Percentiles rank a stretch among this genome's conserved stretches.
Evolutionary conservation across 2,329 filamentous ascomycete species (phyloP).

Genomic region (Fusarium odoratissimum): DNA sequence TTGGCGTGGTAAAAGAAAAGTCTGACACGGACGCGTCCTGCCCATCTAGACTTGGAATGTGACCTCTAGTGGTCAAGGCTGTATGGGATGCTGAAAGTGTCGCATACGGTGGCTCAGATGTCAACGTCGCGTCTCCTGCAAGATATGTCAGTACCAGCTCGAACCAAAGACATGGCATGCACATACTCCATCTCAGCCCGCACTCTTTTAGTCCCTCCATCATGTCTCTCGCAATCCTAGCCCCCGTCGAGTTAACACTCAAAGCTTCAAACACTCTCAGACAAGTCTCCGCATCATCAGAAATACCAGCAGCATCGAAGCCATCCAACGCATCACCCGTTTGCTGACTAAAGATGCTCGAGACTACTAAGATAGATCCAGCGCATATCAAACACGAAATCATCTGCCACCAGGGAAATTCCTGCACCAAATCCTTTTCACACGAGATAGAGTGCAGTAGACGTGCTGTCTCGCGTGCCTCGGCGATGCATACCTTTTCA

Average conservation of each 20-base stretch:
- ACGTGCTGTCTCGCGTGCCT: not conserved
- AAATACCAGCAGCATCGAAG: not conserved
- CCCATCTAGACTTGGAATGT: not conserved
- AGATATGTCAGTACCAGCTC: accelerated
- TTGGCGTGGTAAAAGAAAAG: not conserved
- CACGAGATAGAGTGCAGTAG: not conserved
- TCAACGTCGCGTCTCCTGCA: not conserved
- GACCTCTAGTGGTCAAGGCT: not conserved
- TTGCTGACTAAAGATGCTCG: not conserved
- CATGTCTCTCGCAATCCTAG: not conserved
- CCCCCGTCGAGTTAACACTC: not conserved
- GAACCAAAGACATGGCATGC: not conserved
- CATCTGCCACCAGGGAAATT: not conserved
- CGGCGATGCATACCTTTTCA: not conserved
- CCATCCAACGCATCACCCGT: not conserved
- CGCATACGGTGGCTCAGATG: accelerated
- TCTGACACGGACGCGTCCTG: not conserved
- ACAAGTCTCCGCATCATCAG: not conserved
- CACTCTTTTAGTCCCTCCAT: not conserved
- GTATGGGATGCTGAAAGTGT: not conserved
- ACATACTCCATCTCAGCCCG: not conserved
- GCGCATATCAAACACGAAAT: not conserved
- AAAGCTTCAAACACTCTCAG: not conserved
- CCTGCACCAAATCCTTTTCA: not conserved
- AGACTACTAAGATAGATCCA: not conserved